phyloP scores from a whole-genome alignment of 257 asterid species.

The Anisodus acutangulus region DNA sequence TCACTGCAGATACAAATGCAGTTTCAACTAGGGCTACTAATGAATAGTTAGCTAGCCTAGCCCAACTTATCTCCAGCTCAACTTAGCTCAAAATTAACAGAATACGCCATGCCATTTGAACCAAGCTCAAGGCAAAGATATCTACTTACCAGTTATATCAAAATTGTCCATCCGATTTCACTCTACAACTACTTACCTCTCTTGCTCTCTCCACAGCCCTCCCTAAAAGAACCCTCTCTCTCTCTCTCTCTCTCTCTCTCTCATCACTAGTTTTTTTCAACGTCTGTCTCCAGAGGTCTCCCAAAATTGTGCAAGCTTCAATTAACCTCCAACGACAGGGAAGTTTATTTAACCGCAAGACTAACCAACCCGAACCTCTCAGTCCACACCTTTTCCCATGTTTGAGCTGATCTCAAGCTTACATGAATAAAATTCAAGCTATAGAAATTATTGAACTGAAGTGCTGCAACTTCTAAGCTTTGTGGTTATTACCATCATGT shows the following conservation, averaged over 20 bases:
- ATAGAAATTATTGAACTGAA: neutral
- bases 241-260: neutral
- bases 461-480: neutral
- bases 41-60: neutral
- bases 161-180: neutral
- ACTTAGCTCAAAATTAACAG: neutral
- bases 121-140: neutral
- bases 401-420: neutral
- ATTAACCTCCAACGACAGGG: neutral
- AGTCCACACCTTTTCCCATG: neutral
- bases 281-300: neutral
- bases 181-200: neutral
- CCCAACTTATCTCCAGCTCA: neutral
- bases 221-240: neutral
- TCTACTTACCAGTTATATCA: neutral
- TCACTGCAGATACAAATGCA: neutral
- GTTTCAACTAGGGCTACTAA: neutral
- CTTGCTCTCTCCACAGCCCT: neutral
- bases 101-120: neutral
- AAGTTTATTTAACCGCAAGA: neutral
- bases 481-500: neutral
- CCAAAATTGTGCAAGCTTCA: neutral
- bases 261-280: neutral
- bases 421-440: conserved; percentile 3
- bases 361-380: neutral